phyloP scores from a whole-genome alignment of 345 rosid genomes.

The Eucalyptus erythrocorys region DNA sequence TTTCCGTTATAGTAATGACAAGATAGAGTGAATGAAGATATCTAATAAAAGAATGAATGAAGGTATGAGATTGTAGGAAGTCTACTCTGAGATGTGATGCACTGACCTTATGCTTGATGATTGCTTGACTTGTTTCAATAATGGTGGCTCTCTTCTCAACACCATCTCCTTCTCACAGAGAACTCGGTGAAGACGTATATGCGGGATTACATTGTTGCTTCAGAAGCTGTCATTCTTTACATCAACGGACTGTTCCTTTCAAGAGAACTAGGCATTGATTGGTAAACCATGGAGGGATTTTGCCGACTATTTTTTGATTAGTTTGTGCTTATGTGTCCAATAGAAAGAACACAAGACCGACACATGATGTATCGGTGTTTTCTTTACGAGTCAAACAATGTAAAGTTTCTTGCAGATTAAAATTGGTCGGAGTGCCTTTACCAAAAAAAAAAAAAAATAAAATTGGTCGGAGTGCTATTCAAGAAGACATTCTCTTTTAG shows the following conservation, averaged over 20 bases:
- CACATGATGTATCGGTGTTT: background rate
- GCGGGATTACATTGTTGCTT: slow-evolving; percentile 52
- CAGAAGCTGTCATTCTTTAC: slow-evolving; percentile 44
- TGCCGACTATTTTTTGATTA: background rate
- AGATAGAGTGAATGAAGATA: background rate
- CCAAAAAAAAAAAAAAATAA: no score
- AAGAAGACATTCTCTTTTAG: background rate
- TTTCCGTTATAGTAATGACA: background rate
- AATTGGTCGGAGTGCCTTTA: background rate
- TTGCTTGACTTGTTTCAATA: background rate
- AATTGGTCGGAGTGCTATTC: background rate
- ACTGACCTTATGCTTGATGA: background rate
- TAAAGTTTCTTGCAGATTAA: no score
- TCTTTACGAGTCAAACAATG: background rate
- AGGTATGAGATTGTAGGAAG: background rate
- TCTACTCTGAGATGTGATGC: background rate
- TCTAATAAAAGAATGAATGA: background rate
- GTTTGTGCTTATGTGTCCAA: background rate
- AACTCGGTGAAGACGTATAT: slow-evolving; percentile 54
- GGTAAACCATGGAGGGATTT: slow-evolving; percentile 27
- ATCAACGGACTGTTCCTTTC: slow-evolving; percentile 56
- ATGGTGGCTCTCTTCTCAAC: background rate
- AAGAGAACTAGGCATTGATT: slow-evolving; percentile 70
- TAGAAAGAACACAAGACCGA: background rate
- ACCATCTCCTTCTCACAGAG: slow-evolving; percentile 24